Conservation (phyloP, 177 flowering plant genomes). For the Tripterygium wilfordii region DNA sequence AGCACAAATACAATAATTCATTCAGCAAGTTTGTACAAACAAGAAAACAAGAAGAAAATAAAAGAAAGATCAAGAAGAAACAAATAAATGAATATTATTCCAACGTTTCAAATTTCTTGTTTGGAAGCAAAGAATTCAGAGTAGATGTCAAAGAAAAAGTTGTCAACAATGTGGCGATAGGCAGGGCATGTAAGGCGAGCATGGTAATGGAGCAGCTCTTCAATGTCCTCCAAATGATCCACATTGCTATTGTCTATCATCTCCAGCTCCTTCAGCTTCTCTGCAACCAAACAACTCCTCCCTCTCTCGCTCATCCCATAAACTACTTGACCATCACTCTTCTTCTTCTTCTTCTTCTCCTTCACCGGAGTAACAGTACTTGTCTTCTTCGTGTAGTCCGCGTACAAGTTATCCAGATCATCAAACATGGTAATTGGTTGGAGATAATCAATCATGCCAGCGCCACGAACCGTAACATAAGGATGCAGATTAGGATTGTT, state of each 20-base stretch:
- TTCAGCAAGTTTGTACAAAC: too few species aligned
- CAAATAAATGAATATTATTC: too few species aligned
- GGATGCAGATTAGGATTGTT: constrained; percentile 7
- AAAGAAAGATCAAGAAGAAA: too few species aligned
- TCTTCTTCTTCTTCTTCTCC: constrained; percentile 12
- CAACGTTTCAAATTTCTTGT: too few species aligned
- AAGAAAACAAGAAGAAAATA: too few species aligned
- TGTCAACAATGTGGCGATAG: constrained; percentile 72
- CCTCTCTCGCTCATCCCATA: constrained; percentile 5
- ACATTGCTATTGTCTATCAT: constrained; percentile 47
- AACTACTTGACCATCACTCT: neutral
- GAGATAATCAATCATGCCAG: constrained; percentile 2
- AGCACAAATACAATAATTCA: too few species aligned
- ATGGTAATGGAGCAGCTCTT: constrained; percentile 73
- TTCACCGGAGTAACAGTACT: constrained; percentile 4
- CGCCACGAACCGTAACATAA: too few species aligned
- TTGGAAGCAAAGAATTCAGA: constrained; percentile 32
- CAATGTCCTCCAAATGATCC: constrained; percentile 63
- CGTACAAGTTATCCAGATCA: constrained; percentile 33
- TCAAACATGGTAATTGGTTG: too few species aligned
- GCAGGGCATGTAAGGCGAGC: constrained; percentile 70
- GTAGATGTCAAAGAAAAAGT: constrained; percentile 56
- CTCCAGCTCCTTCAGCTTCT: constrained; percentile 64
- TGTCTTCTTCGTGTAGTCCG: constrained; percentile 14
- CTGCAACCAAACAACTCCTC: constrained; percentile 20